phyloP scores from a whole-genome alignment of 2,329 filamentous ascomycete genomes.

The Ilyonectria mors-panacis region DNA sequence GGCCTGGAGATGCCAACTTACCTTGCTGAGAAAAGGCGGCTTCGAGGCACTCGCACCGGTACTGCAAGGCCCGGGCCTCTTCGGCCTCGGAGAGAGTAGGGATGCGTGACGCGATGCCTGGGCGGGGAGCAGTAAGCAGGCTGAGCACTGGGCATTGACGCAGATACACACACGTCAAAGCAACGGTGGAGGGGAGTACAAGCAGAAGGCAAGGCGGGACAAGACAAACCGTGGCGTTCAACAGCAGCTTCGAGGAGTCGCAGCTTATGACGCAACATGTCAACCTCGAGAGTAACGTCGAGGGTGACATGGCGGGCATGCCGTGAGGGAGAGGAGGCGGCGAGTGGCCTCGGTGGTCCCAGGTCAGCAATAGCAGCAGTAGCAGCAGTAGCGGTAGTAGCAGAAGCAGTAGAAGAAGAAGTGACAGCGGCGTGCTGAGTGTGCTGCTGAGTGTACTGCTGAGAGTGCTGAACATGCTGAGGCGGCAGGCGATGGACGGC shows the following conservation, averaged over 20 bases:
- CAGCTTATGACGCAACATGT: slow-evolving; percentile 70
- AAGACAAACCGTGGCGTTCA: slow-evolving; percentile 63
- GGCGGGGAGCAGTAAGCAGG: slow-evolving; percentile 36
- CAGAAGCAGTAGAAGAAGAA: background rate
- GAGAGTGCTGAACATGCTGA: slow-evolving; percentile 55
- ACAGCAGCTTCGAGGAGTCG: slow-evolving; percentile 64
- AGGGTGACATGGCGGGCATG: slow-evolving; percentile 63
- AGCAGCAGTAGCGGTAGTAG: background rate
- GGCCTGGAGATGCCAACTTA: slow-evolving; percentile 37
- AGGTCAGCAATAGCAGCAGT: slow-evolving; percentile 57
- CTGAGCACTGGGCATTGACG: slow-evolving; percentile 22
- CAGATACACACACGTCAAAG: slow-evolving; percentile 23
- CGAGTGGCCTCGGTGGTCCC: slow-evolving; percentile 62
- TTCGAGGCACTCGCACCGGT: slow-evolving; percentile 72
- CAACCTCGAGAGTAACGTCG: slow-evolving; percentile 65
- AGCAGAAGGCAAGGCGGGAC: slow-evolving; percentile 30
- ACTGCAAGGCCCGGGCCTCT: slow-evolving; percentile 70
- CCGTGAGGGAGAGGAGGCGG: slow-evolving; percentile 62
- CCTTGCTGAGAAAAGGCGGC: slow-evolving; percentile 61
- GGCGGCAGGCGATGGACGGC: slow-evolving; percentile 57
- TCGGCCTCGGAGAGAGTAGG: slow-evolving; percentile 68
- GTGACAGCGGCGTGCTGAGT: background rate
- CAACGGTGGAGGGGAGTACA: slow-evolving; percentile 25
- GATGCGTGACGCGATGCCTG: slow-evolving; percentile 52
- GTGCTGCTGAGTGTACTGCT: no score